phyloP scores from a whole-genome alignment of 2,329 filamentous ascomycete genomes.

The Aureobasidium sp. region DNA sequence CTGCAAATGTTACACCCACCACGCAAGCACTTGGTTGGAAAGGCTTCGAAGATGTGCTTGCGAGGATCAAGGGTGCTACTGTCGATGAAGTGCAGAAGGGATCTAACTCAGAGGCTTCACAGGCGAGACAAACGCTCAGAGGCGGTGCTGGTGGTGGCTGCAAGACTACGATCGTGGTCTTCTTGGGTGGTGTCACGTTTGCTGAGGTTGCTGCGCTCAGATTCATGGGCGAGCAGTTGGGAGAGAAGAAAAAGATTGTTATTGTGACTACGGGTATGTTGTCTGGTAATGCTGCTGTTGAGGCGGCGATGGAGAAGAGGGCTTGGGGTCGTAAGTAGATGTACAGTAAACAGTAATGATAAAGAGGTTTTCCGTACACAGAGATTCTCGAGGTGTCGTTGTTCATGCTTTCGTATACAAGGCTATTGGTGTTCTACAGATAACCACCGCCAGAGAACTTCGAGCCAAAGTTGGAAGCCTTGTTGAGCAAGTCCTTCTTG shows the following conservation, averaged over 20 bases:
- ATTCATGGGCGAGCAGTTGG: conserved; percentile 58
- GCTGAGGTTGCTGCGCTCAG: conserved; percentile 91
- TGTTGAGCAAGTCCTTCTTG: conserved; percentile 69
- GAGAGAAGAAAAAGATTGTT: conserved; percentile 60
- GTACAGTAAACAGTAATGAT: not conserved
- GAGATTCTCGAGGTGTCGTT: not conserved
- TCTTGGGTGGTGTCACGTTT: conserved; percentile 92
- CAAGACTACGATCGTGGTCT: conserved; percentile 93
- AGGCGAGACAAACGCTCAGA: conserved; percentile 70
- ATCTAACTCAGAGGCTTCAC: conserved; percentile 81
- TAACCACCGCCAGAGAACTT: conserved; percentile 70
- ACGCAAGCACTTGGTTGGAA: conserved; percentile 58
- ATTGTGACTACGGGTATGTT: conserved; percentile 91
- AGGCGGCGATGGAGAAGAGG: conserved; percentile 61
- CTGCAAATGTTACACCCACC: conserved; percentile 45
- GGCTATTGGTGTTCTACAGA: conserved; percentile 32
- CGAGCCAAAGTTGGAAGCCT: conserved; percentile 73
- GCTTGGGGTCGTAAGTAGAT: conserved; percentile 23
- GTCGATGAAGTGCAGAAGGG: conserved; percentile 91
- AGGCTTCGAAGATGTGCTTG: conserved; percentile 86
- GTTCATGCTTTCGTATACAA: not conserved
- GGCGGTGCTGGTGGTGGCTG: conserved; percentile 56
- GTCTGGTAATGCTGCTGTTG: conserved; percentile 62
- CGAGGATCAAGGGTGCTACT: conserved; percentile 77
- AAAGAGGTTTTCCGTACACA: not conserved